These are phyloP conservation scores for Emergomyces pasteurianus DNA, from an alignment of 2,329 filamentous ascomycete genomes.

Conservation along the genomic window DNA sequence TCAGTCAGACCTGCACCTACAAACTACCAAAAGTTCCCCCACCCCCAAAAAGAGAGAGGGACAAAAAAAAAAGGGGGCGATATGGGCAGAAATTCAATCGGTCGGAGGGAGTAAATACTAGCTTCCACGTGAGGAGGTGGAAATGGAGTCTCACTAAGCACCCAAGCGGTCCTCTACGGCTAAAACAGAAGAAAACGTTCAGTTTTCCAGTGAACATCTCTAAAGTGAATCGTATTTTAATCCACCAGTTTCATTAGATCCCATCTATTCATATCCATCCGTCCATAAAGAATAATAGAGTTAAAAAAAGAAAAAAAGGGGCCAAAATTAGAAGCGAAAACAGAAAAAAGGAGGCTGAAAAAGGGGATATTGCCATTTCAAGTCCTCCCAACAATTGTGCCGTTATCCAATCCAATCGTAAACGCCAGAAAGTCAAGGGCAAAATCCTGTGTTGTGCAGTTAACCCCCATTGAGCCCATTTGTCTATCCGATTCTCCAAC, in stretches of 20 bases:
- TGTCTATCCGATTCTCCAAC: background rate
- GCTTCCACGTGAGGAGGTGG: background rate
- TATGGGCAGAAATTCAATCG: background rate
- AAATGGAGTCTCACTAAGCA: background rate
- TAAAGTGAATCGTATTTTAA: background rate
- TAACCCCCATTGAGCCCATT: conserved; percentile 11
- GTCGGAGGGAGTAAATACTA: background rate
- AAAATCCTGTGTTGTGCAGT: conserved; percentile 10
- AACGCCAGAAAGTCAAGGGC: conserved; percentile 15
- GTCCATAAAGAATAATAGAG: background rate
- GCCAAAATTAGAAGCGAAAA: background rate
- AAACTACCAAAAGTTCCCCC: background rate
- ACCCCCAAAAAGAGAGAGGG: background rate
- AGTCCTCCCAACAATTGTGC: conserved; percentile 11
- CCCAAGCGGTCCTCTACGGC: background rate
- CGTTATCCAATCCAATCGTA: conserved; percentile 13
- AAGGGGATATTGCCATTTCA: background rate
- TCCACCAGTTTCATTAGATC: background rate
- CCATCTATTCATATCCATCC: background rate
- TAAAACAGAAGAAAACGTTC: background rate
- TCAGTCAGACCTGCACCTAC: background rate
- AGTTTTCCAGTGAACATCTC: background rate
- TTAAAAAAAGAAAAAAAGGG: background rate
- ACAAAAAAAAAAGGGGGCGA: background rate
- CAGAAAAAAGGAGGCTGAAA: background rate